Evolutionary conservation across 164 flowering plant species (phyloP).

Genomic region (Vitis rupestris): DNA sequence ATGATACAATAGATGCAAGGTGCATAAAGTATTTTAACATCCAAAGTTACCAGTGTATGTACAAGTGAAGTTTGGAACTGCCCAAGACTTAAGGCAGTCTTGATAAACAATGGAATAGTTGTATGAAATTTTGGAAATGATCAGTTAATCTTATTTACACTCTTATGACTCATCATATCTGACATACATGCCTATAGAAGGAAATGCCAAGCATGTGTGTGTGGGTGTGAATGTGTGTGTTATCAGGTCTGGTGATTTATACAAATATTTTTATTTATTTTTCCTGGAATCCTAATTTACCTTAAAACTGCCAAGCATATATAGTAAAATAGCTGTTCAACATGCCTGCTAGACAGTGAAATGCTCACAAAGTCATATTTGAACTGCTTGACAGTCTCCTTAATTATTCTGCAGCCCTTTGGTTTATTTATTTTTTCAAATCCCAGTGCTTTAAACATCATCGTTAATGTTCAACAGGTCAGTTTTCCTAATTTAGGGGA

Average conservation of each 20-base stretch:
- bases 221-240: neutral
- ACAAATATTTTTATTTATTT: neutral
- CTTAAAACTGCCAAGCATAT: too few relatives aligned
- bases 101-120: too few relatives aligned
- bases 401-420: neutral
- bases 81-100: too few relatives aligned
- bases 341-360: neutral
- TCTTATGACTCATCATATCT: too few relatives aligned
- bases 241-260: neutral
- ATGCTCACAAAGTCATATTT: neutral
- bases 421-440: neutral
- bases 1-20: too few relatives aligned
- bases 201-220: neutral
- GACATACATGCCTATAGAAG: neutral
- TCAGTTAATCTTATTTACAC: too few relatives aligned
- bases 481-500: constrained; percentile 30
- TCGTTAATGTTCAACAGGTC: constrained; percentile 27
- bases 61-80: too few relatives aligned
- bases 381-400: neutral
- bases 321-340: neutral
- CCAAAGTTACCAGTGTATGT: too few relatives aligned
- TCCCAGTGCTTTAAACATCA: neutral
- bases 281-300: neutral
- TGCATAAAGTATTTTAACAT: too few relatives aligned
- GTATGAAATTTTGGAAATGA: too few relatives aligned